These are phyloP conservation scores for Penicillium sp. DNA, from an alignment of 2,329 filamentous ascomycete species.

Conservation along the genomic window DNA sequence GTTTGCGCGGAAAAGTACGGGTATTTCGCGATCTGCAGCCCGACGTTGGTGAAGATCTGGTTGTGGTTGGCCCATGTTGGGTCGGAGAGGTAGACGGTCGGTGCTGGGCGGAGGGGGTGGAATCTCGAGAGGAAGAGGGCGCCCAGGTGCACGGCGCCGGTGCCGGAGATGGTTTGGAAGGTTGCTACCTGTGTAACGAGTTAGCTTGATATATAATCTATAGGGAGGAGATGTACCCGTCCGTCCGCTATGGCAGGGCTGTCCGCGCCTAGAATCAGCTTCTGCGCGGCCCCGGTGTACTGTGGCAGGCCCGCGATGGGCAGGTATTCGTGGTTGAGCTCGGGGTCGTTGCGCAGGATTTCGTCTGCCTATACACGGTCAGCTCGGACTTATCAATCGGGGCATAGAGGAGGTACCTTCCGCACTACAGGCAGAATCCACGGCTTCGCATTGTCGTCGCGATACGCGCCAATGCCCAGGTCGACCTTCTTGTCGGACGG, in stretches of 20 bases:
- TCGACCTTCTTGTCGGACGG: conserved; percentile 77
- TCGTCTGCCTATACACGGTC: conserved; percentile 69
- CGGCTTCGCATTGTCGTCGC: conserved; percentile 91
- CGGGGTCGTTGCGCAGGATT: conserved; percentile 79
- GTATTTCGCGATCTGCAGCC: conserved; percentile 72
- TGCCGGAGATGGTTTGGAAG: conserved; percentile 94
- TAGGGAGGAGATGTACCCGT: conserved; percentile 50
- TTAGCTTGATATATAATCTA: no score
- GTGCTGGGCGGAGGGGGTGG: conserved; percentile 59
- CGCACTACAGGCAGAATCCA: conserved; percentile 96
- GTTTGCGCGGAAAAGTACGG: conserved; percentile 91
- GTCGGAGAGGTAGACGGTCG: conserved; percentile 82
- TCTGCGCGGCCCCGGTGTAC: conserved; percentile 86
- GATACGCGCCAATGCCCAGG: conserved; percentile 90
- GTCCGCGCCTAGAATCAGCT: conserved; percentile 75
- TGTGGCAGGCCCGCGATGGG: conserved; percentile 84
- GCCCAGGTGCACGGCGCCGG: conserved; percentile 89
- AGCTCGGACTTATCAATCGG: background rate
- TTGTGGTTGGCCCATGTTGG: conserved; percentile 99
- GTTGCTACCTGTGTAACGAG: conserved; percentile 62
- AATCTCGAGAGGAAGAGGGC: conserved; percentile 92
- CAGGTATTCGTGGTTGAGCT: conserved; percentile 96
- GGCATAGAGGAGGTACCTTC: conserved; percentile 59
- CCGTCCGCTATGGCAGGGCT: conserved; percentile 81
- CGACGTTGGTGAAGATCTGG: conserved; percentile 94